phyloP scores from a whole-genome alignment of 2,329 filamentous ascomycete species.

The Plectosphaerella cucumerina region DNA sequence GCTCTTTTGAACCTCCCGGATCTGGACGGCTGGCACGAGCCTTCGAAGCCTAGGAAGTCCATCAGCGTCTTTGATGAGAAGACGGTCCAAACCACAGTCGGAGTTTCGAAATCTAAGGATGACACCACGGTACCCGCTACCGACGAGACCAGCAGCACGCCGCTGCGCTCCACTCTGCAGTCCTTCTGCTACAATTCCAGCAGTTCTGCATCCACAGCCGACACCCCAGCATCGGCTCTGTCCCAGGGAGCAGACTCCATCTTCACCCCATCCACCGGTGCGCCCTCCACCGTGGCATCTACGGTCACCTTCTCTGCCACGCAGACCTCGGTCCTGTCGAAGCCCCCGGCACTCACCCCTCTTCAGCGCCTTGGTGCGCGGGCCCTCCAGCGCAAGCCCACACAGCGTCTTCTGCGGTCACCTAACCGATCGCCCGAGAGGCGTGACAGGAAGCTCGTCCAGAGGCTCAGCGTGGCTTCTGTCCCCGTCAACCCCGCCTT shows the following conservation, averaged over 20 bases:
- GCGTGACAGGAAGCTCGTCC: constrained; percentile 11
- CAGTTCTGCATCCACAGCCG: constrained; percentile 19
- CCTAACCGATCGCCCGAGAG: constrained; percentile 8
- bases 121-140: not conserved
- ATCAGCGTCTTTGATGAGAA: constrained; percentile 39
- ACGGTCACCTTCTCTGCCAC: constrained; percentile 33
- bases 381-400: constrained; percentile 30
- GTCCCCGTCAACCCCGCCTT: constrained; percentile 49
- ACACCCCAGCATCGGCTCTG: constrained; percentile 29
- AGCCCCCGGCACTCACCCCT: constrained; percentile 42
- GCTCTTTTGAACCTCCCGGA: constrained; percentile 48
- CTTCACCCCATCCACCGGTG: constrained; percentile 25
- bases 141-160: not conserved
- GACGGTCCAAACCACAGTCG: constrained; percentile 15
- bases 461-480: constrained; percentile 23
- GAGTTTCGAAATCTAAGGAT: constrained; percentile 11
- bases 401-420: constrained; percentile 14
- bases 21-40: constrained; percentile 41
- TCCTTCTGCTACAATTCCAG: constrained; percentile 19
- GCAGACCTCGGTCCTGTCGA: constrained; percentile 32
- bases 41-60: constrained; percentile 27
- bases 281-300: constrained; percentile 37
- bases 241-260: constrained; percentile 28
- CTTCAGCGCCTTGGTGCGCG: constrained; percentile 48
- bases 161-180: constrained; percentile 12